A percentile compares a stretch with the other conserved stretches of the same genome.
phyloP scores from a whole-genome alignment of 2,329 filamentous ascomycete species.

The Colletotrichum lupini region DNA sequence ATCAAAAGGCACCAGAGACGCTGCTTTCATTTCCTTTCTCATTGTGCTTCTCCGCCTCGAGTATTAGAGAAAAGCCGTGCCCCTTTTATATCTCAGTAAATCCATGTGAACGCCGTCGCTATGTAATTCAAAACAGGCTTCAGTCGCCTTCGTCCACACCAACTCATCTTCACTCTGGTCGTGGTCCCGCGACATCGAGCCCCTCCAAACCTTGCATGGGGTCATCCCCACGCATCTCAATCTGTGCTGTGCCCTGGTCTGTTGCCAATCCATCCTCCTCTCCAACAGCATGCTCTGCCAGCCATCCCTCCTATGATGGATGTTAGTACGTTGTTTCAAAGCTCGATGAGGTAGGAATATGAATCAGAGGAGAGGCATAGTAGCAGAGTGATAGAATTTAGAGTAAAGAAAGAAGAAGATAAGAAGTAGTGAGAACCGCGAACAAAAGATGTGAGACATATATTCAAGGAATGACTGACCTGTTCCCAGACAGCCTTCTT shows the following conservation, averaged over 20 bases:
- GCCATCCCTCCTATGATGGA: constrained; percentile 82
- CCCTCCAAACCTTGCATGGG: constrained; percentile 97
- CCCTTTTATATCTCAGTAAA: constrained; percentile 34
- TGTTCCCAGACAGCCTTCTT: constrained; percentile 98
- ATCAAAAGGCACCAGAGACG: constrained; percentile 32
- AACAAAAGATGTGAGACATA: not conserved
- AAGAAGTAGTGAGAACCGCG: not conserved
- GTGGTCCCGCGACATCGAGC: constrained; percentile 93
- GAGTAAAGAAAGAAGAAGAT: not conserved
- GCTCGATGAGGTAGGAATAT: not conserved
- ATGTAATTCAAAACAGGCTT: constrained; percentile 46
- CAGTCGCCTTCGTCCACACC: constrained; percentile 36
- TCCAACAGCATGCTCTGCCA: constrained; percentile 86
- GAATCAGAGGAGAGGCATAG: not conserved
- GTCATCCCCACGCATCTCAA: constrained; percentile 73
- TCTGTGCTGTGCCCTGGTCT: constrained; percentile 62
- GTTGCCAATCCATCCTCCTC: constrained; percentile 78
- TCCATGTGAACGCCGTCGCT: constrained; percentile 56
- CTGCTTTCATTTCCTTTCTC: constrained; percentile 33
- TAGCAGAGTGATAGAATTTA: not conserved
- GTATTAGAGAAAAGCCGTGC: constrained; percentile 14
- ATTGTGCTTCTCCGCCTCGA: constrained; percentile 14
- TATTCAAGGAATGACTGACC: constrained; percentile 62
- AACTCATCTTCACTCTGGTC: constrained; percentile 69
- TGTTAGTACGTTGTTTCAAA: constrained; percentile 18